Conservation (phyloP, 306 rosid species). For the Acacia crassicarpa region DNA sequence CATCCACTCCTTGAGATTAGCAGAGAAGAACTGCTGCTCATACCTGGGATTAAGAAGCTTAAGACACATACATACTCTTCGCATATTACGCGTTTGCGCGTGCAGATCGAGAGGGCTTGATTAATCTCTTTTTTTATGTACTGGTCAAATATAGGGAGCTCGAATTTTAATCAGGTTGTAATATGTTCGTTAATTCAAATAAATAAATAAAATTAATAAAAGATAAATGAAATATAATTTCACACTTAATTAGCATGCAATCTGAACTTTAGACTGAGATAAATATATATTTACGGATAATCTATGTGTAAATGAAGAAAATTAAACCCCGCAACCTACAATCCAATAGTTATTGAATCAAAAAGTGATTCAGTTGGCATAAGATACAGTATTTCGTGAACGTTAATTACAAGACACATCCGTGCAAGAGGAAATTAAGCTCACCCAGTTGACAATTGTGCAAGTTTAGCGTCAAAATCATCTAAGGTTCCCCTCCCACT, state of each 20-base stretch:
- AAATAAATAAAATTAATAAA: background rate
- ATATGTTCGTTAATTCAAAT: background rate
- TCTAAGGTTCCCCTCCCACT: slow-evolving; percentile 45
- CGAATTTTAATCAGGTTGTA: background rate
- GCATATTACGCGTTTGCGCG: too few species aligned
- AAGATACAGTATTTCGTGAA: background rate
- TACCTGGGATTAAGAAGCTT: too few species aligned
- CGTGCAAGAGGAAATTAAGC: background rate
- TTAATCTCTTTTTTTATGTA: too few species aligned
- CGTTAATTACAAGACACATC: background rate
- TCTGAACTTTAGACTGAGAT: too few species aligned
- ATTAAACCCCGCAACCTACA: background rate
- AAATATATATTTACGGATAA: background rate
- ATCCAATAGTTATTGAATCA: background rate
- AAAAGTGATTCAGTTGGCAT: background rate
- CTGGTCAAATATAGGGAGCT: background rate
- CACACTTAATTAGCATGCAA: too few species aligned
- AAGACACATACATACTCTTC: too few species aligned
- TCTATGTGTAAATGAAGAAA: background rate
- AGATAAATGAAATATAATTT: background rate
- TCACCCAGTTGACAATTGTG: slow-evolving; percentile 10
- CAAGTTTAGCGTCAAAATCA: slow-evolving; percentile 33
- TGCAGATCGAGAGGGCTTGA: background rate
- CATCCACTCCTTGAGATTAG: too few species aligned
- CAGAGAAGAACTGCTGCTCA: too few species aligned